phyloP scores from a whole-genome alignment of 805 yeast species.

The Barnettozyma populi region DNA sequence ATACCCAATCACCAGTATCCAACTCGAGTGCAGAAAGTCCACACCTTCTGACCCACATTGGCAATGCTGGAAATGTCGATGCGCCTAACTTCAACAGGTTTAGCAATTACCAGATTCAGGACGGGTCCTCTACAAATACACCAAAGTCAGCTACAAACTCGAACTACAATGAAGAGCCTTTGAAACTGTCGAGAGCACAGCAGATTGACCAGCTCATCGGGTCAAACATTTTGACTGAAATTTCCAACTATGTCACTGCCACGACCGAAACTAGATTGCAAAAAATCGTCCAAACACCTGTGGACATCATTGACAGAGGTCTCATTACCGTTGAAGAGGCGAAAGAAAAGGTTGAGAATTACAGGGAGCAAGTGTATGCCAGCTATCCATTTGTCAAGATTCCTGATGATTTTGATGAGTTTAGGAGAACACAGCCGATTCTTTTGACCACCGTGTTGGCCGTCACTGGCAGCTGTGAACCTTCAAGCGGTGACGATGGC shows the following conservation, averaged over 20 bases:
- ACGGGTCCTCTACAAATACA: background rate
- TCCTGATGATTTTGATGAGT: constrained; percentile 37
- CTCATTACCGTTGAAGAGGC: constrained; percentile 59
- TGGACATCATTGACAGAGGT: constrained; percentile 55
- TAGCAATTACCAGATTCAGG: background rate
- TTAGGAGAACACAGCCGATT: constrained; percentile 51
- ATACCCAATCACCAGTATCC: constrained; percentile 3
- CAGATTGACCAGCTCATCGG: constrained; percentile 39
- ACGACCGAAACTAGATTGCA: constrained; percentile 33
- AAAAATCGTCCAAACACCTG: constrained; percentile 13
- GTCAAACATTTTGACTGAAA: constrained; percentile 34
- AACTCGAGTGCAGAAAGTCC: constrained; percentile 6
- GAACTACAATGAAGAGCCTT: constrained; percentile 20
- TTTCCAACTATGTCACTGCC: constrained; percentile 42
- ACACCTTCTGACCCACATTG: constrained; percentile 2
- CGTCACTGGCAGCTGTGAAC: constrained; percentile 43
- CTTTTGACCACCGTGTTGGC: constrained; percentile 63
- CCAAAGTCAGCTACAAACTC: background rate
- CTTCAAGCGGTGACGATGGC: constrained; percentile 24
- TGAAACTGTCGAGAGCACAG: constrained; percentile 24
- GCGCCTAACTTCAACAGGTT: constrained; percentile 4
- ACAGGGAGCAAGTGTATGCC: constrained; percentile 40
- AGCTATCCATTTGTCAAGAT: constrained; percentile 55
- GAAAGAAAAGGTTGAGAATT: constrained; percentile 42
- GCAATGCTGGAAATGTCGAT: constrained; percentile 1